Percentiles rank a stretch among this genome's conserved stretches.
phyloP scores from a whole-genome alignment of 2,329 filamentous ascomycete genomes.

The Colletotrichum falcatum region DNA sequence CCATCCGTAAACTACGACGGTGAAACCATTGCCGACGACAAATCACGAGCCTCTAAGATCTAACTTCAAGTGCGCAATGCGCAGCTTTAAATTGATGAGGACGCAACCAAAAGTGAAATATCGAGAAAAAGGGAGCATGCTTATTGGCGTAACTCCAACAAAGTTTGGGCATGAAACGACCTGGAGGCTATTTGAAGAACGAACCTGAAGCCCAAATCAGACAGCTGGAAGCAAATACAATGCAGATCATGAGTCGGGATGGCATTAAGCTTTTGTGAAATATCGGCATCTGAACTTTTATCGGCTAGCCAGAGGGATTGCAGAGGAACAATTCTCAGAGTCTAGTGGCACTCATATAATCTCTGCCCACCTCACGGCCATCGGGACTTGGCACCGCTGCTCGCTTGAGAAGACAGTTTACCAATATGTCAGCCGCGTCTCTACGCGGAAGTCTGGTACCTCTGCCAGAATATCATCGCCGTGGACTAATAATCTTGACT shows the following conservation, averaged over 20 bases:
- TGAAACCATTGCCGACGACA: background rate
- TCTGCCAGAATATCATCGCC: conserved; percentile 26
- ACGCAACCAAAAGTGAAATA: background rate
- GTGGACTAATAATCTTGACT: conserved; percentile 19
- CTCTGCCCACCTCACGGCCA: background rate
- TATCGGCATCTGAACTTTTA: background rate
- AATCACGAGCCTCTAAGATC: background rate
- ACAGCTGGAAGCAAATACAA: background rate
- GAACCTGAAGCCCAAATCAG: background rate
- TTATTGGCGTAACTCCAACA: conserved; percentile 6
- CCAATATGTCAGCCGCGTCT: conserved; percentile 27
- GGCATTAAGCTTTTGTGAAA: background rate
- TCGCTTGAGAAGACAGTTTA: background rate
- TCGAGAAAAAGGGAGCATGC: background rate
- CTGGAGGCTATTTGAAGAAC: background rate
- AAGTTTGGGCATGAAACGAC: conserved; percentile 12
- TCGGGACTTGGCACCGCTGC: too few species aligned
- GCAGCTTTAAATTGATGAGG: conserved; percentile 6
- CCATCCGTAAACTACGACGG: too few species aligned
- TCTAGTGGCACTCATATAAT: background rate
- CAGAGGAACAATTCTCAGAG: background rate
- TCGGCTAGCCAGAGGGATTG: background rate
- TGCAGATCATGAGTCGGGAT: conserved; percentile 14
- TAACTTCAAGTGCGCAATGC: background rate
- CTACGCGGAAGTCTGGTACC: conserved; percentile 23